These are phyloP conservation scores for Pichiaceae sp. DNA, from an alignment of 1,139 yeast species.

Conservation along the genomic window DNA sequence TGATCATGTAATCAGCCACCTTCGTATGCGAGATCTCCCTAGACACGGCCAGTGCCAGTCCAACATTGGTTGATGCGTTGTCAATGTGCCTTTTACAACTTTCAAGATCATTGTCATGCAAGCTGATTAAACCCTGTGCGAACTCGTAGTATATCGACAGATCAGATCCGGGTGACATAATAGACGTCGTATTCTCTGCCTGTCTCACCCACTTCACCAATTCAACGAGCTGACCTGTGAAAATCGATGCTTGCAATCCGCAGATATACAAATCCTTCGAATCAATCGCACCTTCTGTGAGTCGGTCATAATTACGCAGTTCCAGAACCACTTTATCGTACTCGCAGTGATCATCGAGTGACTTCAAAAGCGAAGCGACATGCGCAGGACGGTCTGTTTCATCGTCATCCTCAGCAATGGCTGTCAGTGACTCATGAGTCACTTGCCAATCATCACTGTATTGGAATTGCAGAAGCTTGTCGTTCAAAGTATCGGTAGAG, in stretches of 20 bases:
- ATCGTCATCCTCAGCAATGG: constrained; percentile 33
- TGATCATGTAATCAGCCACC: constrained; percentile 33
- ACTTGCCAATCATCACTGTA: constrained; percentile 82
- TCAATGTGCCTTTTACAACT: constrained; percentile 34
- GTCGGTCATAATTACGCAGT: constrained; percentile 16
- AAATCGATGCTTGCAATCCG: constrained; percentile 70
- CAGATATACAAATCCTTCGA: constrained; percentile 51
- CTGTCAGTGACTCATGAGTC: constrained; percentile 81
- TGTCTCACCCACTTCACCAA: constrained; percentile 49
- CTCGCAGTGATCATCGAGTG: constrained; percentile 51
- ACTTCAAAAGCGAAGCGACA: constrained; percentile 36
- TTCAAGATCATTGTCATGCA: constrained; percentile 26
- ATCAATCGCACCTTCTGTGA: constrained; percentile 11
- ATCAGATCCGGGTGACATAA: constrained; percentile 36
- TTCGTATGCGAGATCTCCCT: constrained; percentile 48
- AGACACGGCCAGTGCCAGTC: constrained; percentile 53
- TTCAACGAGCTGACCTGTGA: constrained; percentile 46
- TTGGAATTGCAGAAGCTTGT: constrained; percentile 71
- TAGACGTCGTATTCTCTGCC: constrained; percentile 30
- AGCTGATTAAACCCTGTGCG: constrained; percentile 49
- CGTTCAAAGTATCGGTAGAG: constrained; percentile 59
- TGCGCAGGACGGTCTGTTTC: constrained; percentile 15
- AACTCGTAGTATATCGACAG: constrained; percentile 54
- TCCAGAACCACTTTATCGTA: constrained; percentile 35
- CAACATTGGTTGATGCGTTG: constrained; percentile 47